Evolutionary conservation across 768 basidiomycete species (phyloP).

Genomic region (Macrocybe gigantea): DNA sequence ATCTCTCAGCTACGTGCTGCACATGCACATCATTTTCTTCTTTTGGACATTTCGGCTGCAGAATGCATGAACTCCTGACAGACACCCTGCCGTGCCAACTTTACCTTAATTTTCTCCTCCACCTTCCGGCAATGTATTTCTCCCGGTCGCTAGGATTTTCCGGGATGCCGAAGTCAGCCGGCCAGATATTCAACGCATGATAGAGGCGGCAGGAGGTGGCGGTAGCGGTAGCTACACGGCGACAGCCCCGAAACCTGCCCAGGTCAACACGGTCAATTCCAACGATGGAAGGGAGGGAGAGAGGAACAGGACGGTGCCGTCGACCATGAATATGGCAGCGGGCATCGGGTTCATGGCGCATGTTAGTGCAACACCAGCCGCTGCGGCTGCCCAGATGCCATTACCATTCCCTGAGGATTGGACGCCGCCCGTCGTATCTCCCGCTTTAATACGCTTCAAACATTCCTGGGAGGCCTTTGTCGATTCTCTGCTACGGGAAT

Average conservation of each 20-base stretch:
- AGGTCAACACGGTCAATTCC: not conserved
- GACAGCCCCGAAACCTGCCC: not conserved
- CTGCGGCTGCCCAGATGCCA: constrained; percentile 13
- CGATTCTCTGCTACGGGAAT: constrained; percentile 14
- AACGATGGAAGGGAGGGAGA: not conserved
- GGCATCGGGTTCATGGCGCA: constrained; percentile 20
- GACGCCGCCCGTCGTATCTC: constrained; percentile 49
- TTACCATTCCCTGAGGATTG: constrained; percentile 51
- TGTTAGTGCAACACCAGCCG: constrained; percentile 13
- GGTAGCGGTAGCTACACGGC: constrained; percentile 1
- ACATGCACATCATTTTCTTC: not conserved
- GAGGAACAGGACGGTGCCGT: not conserved
- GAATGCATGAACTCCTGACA: constrained; percentile 17
- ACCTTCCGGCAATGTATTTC: constrained; percentile 77
- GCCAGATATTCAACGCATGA: constrained; percentile 62
- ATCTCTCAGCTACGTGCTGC: not conserved
- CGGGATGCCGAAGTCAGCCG: constrained; percentile 73
- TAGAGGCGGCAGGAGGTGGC: constrained; percentile 27
- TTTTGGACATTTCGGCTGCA: not conserved
- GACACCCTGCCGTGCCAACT: constrained; percentile 38
- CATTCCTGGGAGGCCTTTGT: constrained; percentile 11
- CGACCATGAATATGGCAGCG: constrained; percentile 7
- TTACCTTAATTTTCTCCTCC: constrained; percentile 47
- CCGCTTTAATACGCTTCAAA: constrained; percentile 60
- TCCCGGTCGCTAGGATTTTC: constrained; percentile 73